Evolutionary conservation across 192 early-diverging fungal genomes (phyloP).

Genomic region (Backusella macrospora): DNA sequence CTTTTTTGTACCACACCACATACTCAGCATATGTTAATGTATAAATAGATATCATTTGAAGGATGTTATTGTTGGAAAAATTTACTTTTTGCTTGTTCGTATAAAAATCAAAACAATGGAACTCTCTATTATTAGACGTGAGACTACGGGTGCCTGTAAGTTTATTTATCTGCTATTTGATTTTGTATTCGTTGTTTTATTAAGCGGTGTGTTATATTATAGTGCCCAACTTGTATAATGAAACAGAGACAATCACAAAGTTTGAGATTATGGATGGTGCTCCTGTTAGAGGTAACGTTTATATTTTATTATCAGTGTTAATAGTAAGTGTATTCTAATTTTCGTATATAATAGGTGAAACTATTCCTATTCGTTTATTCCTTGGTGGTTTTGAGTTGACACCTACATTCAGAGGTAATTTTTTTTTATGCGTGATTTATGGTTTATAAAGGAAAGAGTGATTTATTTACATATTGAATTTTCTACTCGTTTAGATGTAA

Average conservation of each 20-base stretch:
- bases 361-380: constrained; percentile 96
- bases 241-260: constrained; percentile 97
- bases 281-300: constrained; percentile 76
- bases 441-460: constrained; percentile 42
- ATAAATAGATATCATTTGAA: constrained; percentile 87
- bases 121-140: constrained; percentile 95
- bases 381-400: constrained; percentile 96
- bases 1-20: neutral
- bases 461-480: neutral
- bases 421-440: neutral
- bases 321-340: neutral
- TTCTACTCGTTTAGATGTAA: constrained; percentile 54
- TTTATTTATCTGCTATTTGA: neutral
- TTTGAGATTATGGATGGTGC: constrained; percentile 99
- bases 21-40: neutral
- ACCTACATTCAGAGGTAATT: constrained; percentile 80
- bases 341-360: constrained; percentile 68
- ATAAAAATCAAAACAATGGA: constrained; percentile 99
- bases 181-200: neutral
- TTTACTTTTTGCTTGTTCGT: constrained; percentile 96
- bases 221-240: constrained; percentile 96
- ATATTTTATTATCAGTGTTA: neutral
- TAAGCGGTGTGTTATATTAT: neutral
- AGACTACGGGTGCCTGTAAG: constrained; percentile 86
- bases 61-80: constrained; percentile 99